A percentile compares a stretch with the other conserved stretches of the same genome.
phyloP scores from a whole-genome alignment of 108 stramenopile genomes.

The Seminavis robusta region DNA sequence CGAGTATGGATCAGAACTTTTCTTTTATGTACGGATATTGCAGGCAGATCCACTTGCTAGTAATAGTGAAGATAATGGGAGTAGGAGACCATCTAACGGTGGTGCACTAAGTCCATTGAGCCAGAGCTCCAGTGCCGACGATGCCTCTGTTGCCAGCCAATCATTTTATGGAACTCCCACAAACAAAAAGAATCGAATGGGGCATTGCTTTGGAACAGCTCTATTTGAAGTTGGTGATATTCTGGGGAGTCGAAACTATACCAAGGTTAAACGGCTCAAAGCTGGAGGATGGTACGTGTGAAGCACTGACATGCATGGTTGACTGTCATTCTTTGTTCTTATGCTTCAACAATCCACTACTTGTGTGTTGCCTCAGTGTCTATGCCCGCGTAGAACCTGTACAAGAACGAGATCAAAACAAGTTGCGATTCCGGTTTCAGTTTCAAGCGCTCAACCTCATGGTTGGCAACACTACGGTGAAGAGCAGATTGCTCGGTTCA shows the following conservation, averaged over 20 bases:
- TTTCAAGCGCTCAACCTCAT: constrained; percentile 14
- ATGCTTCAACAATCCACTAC: too few species aligned
- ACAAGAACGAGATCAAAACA: background rate
- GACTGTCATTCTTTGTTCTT: too few species aligned
- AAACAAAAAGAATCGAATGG: too few species aligned
- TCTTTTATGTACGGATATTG: constrained; percentile 30
- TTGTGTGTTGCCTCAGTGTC: too few species aligned
- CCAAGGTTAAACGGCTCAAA: constrained; percentile 55
- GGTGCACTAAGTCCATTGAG: too few species aligned
- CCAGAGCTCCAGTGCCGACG: too few species aligned
- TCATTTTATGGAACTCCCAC: too few species aligned
- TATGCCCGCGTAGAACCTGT: constrained; percentile 30
- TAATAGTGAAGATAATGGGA: background rate
- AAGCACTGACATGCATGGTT: too few species aligned
- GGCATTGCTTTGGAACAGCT: constrained; percentile 35
- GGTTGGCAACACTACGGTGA: background rate
- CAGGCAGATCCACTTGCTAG: too few species aligned
- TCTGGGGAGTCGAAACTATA: constrained; percentile 39
- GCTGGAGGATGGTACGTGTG: constrained; percentile 17
- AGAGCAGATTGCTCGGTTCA: background rate
- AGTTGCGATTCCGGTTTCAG: constrained; percentile 22
- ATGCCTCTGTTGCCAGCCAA: too few species aligned
- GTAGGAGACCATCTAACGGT: too few species aligned
- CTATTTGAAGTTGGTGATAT: constrained; percentile 67
- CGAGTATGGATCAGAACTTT: constrained; percentile 45